Evolutionary conservation across 495 filamentous ascomycete species (phyloP), one percentile per base, ranked within the genome.

Genomic region (Sphaerosporella brunnea): DNA sequence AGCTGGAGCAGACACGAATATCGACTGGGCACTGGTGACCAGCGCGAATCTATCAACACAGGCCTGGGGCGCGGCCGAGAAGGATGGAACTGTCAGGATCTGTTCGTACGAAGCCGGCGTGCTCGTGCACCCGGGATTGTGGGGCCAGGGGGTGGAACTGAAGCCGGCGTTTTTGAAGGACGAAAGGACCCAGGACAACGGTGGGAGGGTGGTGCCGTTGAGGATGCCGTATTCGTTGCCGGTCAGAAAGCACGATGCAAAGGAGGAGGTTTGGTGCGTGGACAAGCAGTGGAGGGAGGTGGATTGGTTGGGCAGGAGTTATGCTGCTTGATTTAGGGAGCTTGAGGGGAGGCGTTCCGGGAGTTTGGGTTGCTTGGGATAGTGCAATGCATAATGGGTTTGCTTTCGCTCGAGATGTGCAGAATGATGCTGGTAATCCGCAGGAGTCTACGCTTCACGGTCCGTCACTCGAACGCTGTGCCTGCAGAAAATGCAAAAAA

Each of bases 31-130:
- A 16, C 71, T 94, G 53, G 57, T 90, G 4, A 86, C 83, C 1
- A 84, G 81, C 7, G 84, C 86, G 11, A 93, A 93, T 54, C 63
- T 94, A 2, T 88, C 82, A 0, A 92, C 76, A 47, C 86, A 93
- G 59, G 86, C 86, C 0, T 94, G 86, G 86, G 86, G 86, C n/a
- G 45, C 32, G 72, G 75, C 13, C 66, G 65, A 13, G 25, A 75
- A 74, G 16, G 45, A 39, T n/a, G 45, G 70, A 62, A 72, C 82
- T 55, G 68, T 84, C 8, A 69, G 75, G 13, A 73, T 93, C 18
- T 77, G 75, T 51, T 90, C 82, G 30, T 95, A 80, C 64, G 86
- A 95, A 62, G 72, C 84, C 36, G 86, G 86, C 0, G 84, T 95
- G 3, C 55, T 93, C 25, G 74, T 93, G 0, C 90, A 84, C 82